Conservation (phyloP, 129 eudicot genomes). For the Escallonia rubra region DNA sequence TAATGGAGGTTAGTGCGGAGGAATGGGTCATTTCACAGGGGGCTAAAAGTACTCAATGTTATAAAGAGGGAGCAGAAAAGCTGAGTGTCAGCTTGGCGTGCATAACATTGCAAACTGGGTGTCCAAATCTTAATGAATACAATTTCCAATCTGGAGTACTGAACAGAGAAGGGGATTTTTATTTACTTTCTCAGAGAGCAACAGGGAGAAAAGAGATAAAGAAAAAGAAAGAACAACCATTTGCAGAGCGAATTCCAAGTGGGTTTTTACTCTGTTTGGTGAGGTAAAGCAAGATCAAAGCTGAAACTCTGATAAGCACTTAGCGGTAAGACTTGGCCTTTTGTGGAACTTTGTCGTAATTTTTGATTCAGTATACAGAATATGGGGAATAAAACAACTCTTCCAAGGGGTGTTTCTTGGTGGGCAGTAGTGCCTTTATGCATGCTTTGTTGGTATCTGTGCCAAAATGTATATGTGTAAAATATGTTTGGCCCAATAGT, state of each 20-base stretch:
- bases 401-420: constrained; percentile 24
- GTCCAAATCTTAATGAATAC: constrained; percentile 39
- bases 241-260: constrained; percentile 1
- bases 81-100: constrained; percentile 75
- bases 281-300: constrained; percentile 9
- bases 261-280: constrained; percentile 21
- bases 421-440: constrained; percentile 21
- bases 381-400: constrained; percentile 30
- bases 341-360: constrained; percentile 29
- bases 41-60: constrained; percentile 4
- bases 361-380: constrained; percentile 24
- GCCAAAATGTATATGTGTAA: background rate
- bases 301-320: constrained; percentile 22
- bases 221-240: constrained; percentile 4
- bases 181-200: constrained; percentile 19
- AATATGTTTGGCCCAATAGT: constrained; percentile 23
- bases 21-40: constrained; percentile 2
- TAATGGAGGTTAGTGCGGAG: background rate
- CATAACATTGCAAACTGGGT: constrained; percentile 49
- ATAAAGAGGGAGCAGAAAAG: constrained; percentile 38
- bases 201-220: background rate
- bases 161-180: background rate
- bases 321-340: constrained; percentile 24
- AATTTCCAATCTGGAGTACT: constrained; percentile 20
- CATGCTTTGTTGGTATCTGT: constrained; percentile 27